These are phyloP conservation scores for Colletotrichum scovillei DNA, from an alignment of 2,329 filamentous ascomycete genomes.

Conservation along the genomic window DNA sequence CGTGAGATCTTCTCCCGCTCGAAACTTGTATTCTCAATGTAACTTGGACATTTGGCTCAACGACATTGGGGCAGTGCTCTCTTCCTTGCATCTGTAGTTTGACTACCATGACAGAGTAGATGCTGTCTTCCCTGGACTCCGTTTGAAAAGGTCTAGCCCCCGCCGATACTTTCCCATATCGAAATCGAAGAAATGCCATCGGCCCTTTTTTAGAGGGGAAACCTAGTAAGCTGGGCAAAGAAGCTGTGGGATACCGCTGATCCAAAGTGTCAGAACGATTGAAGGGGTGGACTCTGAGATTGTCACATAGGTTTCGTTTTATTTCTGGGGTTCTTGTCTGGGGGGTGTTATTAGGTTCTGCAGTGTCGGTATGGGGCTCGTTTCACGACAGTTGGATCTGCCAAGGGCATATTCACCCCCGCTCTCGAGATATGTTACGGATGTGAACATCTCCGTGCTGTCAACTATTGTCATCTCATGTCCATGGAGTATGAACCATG, in stretches of 20 bases:
- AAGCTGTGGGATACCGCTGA: neutral
- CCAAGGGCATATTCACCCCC: neutral
- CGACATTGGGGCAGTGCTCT: neutral
- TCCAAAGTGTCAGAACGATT: neutral
- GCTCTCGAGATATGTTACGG: neutral
- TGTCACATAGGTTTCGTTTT: slow-evolving; percentile 12
- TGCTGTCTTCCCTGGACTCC: neutral
- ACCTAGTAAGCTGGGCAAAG: neutral
- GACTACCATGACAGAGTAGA: neutral
- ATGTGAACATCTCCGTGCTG: neutral
- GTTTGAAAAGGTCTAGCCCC: neutral
- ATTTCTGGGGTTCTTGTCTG: neutral
- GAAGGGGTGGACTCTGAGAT: neutral
- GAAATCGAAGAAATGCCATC: neutral
- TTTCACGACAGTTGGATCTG: slow-evolving; percentile 28
- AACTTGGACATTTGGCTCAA: neutral
- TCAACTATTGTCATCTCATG: slow-evolving; percentile 4
- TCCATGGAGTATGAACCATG: neutral
- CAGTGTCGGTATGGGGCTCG: neutral
- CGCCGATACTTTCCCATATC: neutral
- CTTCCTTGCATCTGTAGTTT: neutral
- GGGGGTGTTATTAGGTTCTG: neutral
- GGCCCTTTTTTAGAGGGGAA: neutral
- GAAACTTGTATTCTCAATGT: neutral
- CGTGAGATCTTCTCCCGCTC: neutral